Evolutionary conservation across 2,329 filamentous ascomycete species (phyloP), one percentile per base, ranked within the genome.

Genomic region (Lasiodiplodia gonubiensis): DNA sequence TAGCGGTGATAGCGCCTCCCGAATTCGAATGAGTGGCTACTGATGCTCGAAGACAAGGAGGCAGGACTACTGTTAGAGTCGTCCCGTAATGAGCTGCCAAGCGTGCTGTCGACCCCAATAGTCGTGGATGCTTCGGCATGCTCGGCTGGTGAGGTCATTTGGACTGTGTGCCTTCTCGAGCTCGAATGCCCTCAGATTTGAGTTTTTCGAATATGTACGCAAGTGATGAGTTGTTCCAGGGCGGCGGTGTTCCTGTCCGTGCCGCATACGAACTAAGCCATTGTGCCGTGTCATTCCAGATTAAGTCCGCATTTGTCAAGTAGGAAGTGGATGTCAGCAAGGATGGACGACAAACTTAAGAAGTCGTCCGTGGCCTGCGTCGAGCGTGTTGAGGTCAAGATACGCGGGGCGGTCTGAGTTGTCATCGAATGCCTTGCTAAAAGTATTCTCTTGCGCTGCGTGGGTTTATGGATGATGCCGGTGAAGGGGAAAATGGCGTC

Each of bases 31-130:
- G 35, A 30, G 67, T 55, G 64, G 69, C 78, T 74, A n/a, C 77
- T 70, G 68, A 78, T 74, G 55, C 73, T 75, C 7, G 76, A 77
- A 48, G 75, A 73, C 64, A 79, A 73, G 51, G 60, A 37, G 6
- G 30, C n/a, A 4, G 60, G 51, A 23, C 18, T 27, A 7, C 39
- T 39, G 18, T 49, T n/a, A 49, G 55, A 59, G 25, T 81, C 79
- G 10, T 51, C 25, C 30, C 30, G 7, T 33, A 16, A 27, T n/a
- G 18, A 11, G 52, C 33, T 57, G 33, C 30, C 33, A 14, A 3
- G 11, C 8, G 79, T 69, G 68, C 83, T 80, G 66, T 84, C 81
- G 52, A 84, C n/a, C 12, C 39, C 53, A n/a, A 39, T 25, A 3
- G n/a, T 21, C 74, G 35, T 82, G 80, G 70, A 86, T 86, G 10